Evolutionary conservation across 108 stramenopile species (phyloP), one percentile per base, ranked within the genome.

Genomic region (Bacterosira constricta): DNA sequence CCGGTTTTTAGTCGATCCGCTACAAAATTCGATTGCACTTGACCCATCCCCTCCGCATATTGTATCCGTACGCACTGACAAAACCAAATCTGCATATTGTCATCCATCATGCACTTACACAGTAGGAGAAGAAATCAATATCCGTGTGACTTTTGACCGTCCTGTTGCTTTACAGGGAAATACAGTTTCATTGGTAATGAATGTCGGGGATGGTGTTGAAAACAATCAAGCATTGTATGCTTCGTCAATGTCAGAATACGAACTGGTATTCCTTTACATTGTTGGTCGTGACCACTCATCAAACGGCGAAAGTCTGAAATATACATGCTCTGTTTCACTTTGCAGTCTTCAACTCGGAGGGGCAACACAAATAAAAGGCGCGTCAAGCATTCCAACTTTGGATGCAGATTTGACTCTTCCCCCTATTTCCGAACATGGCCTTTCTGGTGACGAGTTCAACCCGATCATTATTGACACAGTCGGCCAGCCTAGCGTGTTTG

Each of bases 41-140:
- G 75, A 82, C 27, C 52, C 65, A 44, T 54, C 56, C 1, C 42
- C 63, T 12, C 76, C 81, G 7, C 57, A 17, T 23, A 73, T 82
- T 26, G 23, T 74, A 6, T 66, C 64, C 11, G 62, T 77, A 10
- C 15, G 41, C 26, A 66, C 67, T 6, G 49, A 77, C 58, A 82
- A 82, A 47, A 34, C 17, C 6, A 49, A 60, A 17, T 77, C 75
- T 46, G 61, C 69, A 3, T 82, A 77, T 68, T 82, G 81, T 50
- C 46, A 74, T 44, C 65, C 69, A 38, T 2, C 32, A 21, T 81
- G 81, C 39, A 49, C 81, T 6, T 82, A 82, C 59, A 72, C 81
- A 37, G 70, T 73, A 45, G 81, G 81, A 20, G 78, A 83, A 63
- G 61, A 83, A 51, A 51, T 83, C 21, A 35, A 56, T 26, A 53